phyloP scores from a whole-genome alignment of 805 yeast genomes.

The Cyberlindnera sargentensis region DNA sequence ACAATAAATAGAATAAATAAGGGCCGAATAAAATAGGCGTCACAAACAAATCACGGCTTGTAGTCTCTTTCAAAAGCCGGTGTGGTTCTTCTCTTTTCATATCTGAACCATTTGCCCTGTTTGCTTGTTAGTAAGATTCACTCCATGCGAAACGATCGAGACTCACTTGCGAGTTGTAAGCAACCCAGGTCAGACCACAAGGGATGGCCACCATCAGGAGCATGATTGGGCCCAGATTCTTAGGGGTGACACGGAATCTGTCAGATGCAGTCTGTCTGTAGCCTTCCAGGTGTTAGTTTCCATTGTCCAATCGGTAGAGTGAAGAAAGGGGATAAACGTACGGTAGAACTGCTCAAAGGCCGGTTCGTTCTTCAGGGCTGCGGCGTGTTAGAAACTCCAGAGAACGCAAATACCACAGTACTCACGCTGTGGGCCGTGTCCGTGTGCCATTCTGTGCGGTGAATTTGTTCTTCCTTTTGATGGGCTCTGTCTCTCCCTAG shows the following conservation, averaged over 20 bases:
- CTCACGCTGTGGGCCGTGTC: conserved; percentile 10
- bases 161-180: conserved; percentile 16
- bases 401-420: neutral
- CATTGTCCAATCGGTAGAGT: neutral
- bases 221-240: conserved; percentile 15
- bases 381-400: conserved; percentile 6
- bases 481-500: neutral
- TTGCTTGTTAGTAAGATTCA: neutral
- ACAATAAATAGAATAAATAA: neutral
- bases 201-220: conserved; percentile 18
- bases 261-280: conserved; percentile 20
- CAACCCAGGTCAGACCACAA: conserved; percentile 16
- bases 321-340: conserved; percentile 6
- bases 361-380: conserved; percentile 21
- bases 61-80: conserved; percentile 20
- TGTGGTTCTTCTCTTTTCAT: conserved; percentile 17
- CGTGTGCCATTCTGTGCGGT: conserved; percentile 8
- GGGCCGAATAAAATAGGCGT: neutral
- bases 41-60: conserved; percentile 6
- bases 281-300: conserved; percentile 9
- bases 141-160: neutral
- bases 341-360: conserved; percentile 22
- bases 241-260: conserved; percentile 19
- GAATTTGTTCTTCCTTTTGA: neutral
- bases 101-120: conserved; percentile 20